Evolutionary conservation across 495 filamentous ascomycete species (phyloP).

Genomic region (Penicillium antarcticum): DNA sequence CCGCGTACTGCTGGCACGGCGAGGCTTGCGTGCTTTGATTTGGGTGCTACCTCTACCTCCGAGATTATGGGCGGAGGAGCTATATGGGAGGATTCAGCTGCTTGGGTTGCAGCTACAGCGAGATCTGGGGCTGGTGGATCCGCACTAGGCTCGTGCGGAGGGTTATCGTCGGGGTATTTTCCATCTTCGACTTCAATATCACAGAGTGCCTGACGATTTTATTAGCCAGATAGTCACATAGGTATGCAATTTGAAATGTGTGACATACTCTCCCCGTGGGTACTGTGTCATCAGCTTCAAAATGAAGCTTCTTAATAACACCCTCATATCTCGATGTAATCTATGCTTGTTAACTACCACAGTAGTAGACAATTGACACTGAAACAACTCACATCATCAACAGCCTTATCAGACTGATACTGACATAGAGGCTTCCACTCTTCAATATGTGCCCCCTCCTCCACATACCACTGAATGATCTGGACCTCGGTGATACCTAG

Average conservation of each 20-base stretch:
- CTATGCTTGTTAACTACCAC: conserved; percentile 30
- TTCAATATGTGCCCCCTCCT: conserved; percentile 91
- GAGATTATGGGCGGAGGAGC: conserved; percentile 3
- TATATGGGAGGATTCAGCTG: conserved; percentile 14
- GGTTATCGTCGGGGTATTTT: conserved; percentile 54
- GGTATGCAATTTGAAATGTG: not conserved
- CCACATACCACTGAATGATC: conserved; percentile 99
- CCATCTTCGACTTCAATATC: conserved; percentile 58
- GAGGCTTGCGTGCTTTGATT: conserved; percentile 60
- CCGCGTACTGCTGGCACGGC: conserved; percentile 94
- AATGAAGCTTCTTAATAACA: conserved; percentile 93
- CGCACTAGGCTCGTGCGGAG: conserved; percentile 29
- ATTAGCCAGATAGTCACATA: conserved; percentile 4
- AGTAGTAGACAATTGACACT: not conserved
- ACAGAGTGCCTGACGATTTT: conserved; percentile 39
- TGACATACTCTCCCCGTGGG: conserved; percentile 71
- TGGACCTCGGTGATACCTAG: conserved; percentile 95
- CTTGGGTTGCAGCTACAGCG: conserved; percentile 14
- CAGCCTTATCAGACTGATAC: conserved; percentile 97
- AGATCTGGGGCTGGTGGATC: conserved; percentile 20
- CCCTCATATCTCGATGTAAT: conserved; percentile 95
- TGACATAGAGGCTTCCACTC: conserved; percentile 98
- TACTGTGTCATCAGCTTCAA: conserved; percentile 93
- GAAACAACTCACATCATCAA: conserved; percentile 66
- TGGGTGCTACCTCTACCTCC: conserved; percentile 10